These are phyloP conservation scores for Dimocarpus longan DNA, from an alignment of 345 rosid genomes.

Conservation along the genomic window DNA sequence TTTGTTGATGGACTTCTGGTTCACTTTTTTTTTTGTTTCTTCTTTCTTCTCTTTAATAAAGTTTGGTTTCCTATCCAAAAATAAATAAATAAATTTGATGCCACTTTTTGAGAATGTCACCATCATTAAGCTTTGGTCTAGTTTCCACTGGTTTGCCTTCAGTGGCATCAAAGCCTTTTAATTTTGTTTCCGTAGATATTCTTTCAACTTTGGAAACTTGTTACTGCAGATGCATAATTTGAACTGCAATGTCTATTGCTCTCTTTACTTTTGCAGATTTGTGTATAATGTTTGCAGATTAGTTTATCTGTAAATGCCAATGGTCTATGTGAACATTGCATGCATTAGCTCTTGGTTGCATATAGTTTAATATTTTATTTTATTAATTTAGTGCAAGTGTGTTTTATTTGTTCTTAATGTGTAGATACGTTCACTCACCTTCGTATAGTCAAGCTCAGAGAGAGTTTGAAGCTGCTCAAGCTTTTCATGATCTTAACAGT, in stretches of 20 bases:
- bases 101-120: background rate
- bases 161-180: background rate
- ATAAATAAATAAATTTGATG: no score
- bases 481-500: constrained; percentile 80
- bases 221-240: background rate
- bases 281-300: background rate
- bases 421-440: constrained; percentile 59
- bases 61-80: no score
- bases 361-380: background rate
- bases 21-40: no score
- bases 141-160: background rate
- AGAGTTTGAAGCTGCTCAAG: constrained; percentile 81
- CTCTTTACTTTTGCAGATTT: background rate
- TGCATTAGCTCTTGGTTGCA: background rate
- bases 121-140: background rate
- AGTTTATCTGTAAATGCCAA: background rate
- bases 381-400: constrained; percentile 2
- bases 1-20: no score
- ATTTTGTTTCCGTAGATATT: background rate
- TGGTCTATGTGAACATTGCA: background rate
- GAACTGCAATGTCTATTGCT: background rate
- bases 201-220: background rate
- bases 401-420: constrained; percentile 8
- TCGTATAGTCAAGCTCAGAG: constrained; percentile 75
- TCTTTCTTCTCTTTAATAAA: no score